A percentile compares a stretch with the other conserved stretches of the same genome.
Evolutionary conservation across 78 protist species (phyloP).

Genomic region (Protostelium mycophagum): DNA sequence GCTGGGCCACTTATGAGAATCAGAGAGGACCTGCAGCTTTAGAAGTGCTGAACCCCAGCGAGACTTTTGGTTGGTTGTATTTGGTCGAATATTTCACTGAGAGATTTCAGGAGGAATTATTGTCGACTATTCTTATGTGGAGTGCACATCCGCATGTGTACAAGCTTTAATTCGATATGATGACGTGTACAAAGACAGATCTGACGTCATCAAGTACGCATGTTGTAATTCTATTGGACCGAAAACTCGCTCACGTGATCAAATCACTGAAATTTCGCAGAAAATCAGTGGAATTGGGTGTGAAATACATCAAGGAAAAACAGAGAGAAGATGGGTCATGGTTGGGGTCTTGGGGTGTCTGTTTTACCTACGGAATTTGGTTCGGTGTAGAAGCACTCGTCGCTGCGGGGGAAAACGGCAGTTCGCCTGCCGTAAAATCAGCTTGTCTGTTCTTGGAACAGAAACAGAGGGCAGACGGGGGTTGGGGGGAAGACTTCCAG

Average conservation of each 20-base stretch:
- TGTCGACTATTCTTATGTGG: slow-evolving; percentile 89
- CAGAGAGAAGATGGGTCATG: slow-evolving; percentile 85
- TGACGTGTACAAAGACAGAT: too few species aligned
- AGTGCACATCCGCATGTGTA: slow-evolving; percentile 78
- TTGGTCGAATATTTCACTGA: too few species aligned
- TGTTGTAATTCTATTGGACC: too few species aligned
- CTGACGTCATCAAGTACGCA: too few species aligned
- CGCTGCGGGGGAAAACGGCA: slow-evolving; percentile 52
- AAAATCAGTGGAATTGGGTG: slow-evolving; percentile 30
- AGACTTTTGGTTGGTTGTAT: slow-evolving; percentile 83
- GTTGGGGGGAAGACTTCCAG: slow-evolving; percentile 83
- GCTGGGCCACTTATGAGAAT: slow-evolving; percentile 85
- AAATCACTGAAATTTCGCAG: too few species aligned
- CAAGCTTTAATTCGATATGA: too few species aligned
- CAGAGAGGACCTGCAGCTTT: slow-evolving; percentile 58
- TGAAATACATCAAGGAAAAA: slow-evolving; percentile 30
- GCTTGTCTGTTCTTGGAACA: slow-evolving; percentile 73
- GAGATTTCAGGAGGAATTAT: too few species aligned
- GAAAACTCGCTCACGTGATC: too few species aligned
- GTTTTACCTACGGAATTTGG: slow-evolving; percentile 94
- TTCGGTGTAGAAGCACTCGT: slow-evolving; percentile 79
- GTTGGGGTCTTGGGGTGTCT: slow-evolving; percentile 79
- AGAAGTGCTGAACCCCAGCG: slow-evolving; percentile 88
- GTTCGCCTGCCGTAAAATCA: slow-evolving; percentile 8
- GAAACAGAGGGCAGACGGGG: slow-evolving; percentile 83